phyloP scores from a whole-genome alignment of 805 yeast genomes.

The Sugiyamaella americana region DNA sequence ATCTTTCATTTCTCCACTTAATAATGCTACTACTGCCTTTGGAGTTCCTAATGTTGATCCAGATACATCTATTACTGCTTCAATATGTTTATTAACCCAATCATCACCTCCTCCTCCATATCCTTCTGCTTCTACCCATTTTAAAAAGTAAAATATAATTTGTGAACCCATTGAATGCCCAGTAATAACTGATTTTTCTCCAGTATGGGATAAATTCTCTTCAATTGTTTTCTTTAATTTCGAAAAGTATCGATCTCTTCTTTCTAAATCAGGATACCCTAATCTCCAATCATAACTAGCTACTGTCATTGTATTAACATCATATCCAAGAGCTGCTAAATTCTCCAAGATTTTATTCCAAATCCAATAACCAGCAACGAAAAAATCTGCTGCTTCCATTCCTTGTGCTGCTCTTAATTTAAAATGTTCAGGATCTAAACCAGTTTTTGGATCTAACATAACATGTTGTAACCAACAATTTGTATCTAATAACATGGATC shows the following conservation, averaged over 20 bases:
- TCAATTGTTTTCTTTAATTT: conserved; percentile 73
- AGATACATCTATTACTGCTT: conserved; percentile 75
- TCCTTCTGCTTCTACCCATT: conserved; percentile 95
- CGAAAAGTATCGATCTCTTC: conserved; percentile 79
- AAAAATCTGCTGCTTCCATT: conserved; percentile 93
- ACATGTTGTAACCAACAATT: conserved; percentile 90
- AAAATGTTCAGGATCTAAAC: conserved; percentile 82
- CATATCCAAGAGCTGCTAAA: conserved; percentile 89
- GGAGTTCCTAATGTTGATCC: conserved; percentile 95
- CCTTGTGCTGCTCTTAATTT: conserved; percentile 90
- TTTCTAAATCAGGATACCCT: conserved; percentile 81
- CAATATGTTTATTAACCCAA: conserved; percentile 86
- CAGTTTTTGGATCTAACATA: conserved; percentile 84
- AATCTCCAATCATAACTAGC: conserved; percentile 97
- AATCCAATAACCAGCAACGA: conserved; percentile 97
- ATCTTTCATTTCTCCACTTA: conserved; percentile 98
- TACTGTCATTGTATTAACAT: conserved; percentile 80
- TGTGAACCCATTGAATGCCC: conserved; percentile 99
- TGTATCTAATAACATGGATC: conserved; percentile 87
- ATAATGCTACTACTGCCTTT: conserved; percentile 79
- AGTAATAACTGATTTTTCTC: conserved; percentile 64
- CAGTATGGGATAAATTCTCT: conserved; percentile 42
- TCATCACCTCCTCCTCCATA: conserved; percentile 81
- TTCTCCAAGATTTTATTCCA: conserved; percentile 97
- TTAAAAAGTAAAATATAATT: conserved; percentile 76